phyloP scores from a whole-genome alignment of 2,329 filamentous ascomycete genomes.

The Didymella pinodella region DNA sequence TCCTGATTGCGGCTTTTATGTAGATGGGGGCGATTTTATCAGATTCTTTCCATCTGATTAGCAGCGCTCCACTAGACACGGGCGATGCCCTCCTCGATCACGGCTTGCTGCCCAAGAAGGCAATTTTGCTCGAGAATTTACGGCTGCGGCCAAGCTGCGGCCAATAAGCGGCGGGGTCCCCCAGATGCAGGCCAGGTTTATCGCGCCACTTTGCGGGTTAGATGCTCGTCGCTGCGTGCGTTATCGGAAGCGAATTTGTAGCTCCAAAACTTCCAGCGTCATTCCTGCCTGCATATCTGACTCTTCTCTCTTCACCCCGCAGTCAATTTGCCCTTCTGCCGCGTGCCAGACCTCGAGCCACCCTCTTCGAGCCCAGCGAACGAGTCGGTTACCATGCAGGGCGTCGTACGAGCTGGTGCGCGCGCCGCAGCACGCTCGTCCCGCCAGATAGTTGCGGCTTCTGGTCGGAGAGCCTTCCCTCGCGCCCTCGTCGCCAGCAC shows the following conservation, averaged over 20 bases:
- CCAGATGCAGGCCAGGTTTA: slow-evolving; percentile 26
- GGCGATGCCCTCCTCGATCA: slow-evolving; percentile 20
- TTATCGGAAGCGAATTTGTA: slow-evolving; percentile 48
- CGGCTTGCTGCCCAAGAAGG: slow-evolving; percentile 22
- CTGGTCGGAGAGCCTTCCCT: slow-evolving; percentile 38
- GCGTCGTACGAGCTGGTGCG: slow-evolving; percentile 49
- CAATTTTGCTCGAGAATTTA: slow-evolving; percentile 15
- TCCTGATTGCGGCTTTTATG: slow-evolving; percentile 6
- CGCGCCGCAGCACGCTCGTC: slow-evolving; percentile 48
- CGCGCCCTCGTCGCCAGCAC: slow-evolving; percentile 44
- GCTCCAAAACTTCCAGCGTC: slow-evolving; percentile 30
- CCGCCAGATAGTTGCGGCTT: slow-evolving; percentile 42
- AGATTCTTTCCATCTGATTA: slow-evolving; percentile 23
- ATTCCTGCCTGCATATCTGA: slow-evolving; percentile 25
- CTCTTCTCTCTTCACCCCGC: slow-evolving; percentile 27
- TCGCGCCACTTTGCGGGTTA: slow-evolving; percentile 32
- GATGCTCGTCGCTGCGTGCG: slow-evolving; percentile 31
- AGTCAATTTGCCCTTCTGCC: slow-evolving; percentile 34
- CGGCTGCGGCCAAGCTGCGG: slow-evolving; percentile 25
- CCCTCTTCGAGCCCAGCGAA: slow-evolving; percentile 33
- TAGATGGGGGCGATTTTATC: slow-evolving; percentile 7
- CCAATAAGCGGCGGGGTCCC: slow-evolving; percentile 31
- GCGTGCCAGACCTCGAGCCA: slow-evolving; percentile 27
- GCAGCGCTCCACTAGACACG: slow-evolving; percentile 16
- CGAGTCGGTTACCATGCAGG: slow-evolving; percentile 48